Conservation (phyloP, 1,284 basidiomycete genomes). For the Dichomitus squalens region DNA sequence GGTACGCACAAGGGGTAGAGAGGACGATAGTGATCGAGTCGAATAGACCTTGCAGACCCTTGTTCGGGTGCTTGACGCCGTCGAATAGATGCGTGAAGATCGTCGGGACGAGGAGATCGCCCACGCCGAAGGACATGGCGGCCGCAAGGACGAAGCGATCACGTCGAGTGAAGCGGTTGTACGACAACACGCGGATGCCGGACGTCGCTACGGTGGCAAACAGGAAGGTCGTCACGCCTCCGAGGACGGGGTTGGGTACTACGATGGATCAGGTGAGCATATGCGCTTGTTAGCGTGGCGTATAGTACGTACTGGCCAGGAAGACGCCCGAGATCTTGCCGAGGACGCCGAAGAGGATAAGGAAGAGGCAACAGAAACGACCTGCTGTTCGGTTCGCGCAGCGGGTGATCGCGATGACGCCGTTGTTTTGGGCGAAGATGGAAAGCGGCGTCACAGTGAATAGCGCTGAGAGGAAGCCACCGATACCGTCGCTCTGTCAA, state of each 20-base stretch:
- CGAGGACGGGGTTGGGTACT: slow-evolving; percentile 81
- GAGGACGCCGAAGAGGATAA: slow-evolving; percentile 73
- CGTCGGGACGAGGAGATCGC: slow-evolving; percentile 62
- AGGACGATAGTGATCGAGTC: slow-evolving; percentile 80
- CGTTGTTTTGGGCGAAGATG: slow-evolving; percentile 85
- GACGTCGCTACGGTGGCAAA: slow-evolving; percentile 49
- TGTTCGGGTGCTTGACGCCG: slow-evolving; percentile 54
- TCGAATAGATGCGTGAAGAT: slow-evolving; percentile 75
- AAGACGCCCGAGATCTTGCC: slow-evolving; percentile 83
- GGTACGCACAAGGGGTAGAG: slow-evolving; percentile 70
- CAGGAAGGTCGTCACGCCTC: slow-evolving; percentile 82
- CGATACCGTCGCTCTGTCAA: slow-evolving; percentile 67
- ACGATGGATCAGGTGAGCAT: slow-evolving; percentile 8
- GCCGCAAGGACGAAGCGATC: slow-evolving; percentile 80
- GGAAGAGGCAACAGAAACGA: slow-evolving; percentile 72
- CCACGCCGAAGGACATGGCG: slow-evolving; percentile 73
- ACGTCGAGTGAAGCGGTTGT: slow-evolving; percentile 65
- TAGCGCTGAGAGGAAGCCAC: slow-evolving; percentile 74
- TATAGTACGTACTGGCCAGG: slow-evolving; percentile 55
- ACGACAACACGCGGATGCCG: slow-evolving; percentile 74
- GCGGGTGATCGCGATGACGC: slow-evolving; percentile 77
- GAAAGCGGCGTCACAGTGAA: slow-evolving; percentile 84
- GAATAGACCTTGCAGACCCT: slow-evolving; percentile 71
- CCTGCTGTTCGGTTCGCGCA: slow-evolving; percentile 78
- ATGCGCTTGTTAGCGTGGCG: neutral